These are phyloP conservation scores for Hyaloperonospora brassicae DNA, from an alignment of 352 stramenopile genomes.

Conservation along the genomic window DNA sequence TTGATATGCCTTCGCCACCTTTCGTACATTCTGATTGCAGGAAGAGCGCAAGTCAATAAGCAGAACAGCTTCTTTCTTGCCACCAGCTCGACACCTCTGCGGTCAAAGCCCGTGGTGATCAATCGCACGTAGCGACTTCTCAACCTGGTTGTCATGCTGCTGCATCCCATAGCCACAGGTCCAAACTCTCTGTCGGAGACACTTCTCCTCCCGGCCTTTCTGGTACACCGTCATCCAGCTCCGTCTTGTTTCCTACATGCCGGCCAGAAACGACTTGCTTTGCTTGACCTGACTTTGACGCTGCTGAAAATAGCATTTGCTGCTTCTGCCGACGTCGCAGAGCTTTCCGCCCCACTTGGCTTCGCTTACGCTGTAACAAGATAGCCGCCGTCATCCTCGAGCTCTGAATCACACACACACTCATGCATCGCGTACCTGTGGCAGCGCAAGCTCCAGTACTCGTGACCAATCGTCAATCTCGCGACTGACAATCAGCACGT, in stretches of 20 bases:
- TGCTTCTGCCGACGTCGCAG: conserved; percentile 23
- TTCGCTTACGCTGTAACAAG: conserved; percentile 34
- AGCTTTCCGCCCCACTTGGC: conserved; percentile 31
- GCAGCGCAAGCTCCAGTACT: conserved; percentile 39
- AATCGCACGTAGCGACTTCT: too few relatives aligned
- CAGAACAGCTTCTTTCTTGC: too few relatives aligned
- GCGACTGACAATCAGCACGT: conserved; percentile 56
- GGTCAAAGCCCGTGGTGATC: too few relatives aligned
- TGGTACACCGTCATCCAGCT: background rate
- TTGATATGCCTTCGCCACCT: too few relatives aligned
- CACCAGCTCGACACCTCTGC: too few relatives aligned
- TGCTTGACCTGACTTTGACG: background rate
- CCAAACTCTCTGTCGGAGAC: too few relatives aligned
- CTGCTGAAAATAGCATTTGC: conserved; percentile 4
- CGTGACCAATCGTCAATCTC: conserved; percentile 41
- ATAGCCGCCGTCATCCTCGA: conserved; percentile 1
- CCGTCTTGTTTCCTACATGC: conserved; percentile 1
- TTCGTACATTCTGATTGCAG: too few relatives aligned
- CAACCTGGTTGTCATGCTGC: too few relatives aligned
- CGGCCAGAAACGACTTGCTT: background rate
- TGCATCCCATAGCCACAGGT: too few relatives aligned
- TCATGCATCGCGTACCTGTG: conserved; percentile 29
- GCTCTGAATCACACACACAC: background rate
- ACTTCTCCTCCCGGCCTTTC: too few relatives aligned
- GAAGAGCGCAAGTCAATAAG: too few relatives aligned